Evolutionary conservation across 2,329 filamentous ascomycete species (phyloP).

Genomic region (Dactylellina sp.): DNA sequence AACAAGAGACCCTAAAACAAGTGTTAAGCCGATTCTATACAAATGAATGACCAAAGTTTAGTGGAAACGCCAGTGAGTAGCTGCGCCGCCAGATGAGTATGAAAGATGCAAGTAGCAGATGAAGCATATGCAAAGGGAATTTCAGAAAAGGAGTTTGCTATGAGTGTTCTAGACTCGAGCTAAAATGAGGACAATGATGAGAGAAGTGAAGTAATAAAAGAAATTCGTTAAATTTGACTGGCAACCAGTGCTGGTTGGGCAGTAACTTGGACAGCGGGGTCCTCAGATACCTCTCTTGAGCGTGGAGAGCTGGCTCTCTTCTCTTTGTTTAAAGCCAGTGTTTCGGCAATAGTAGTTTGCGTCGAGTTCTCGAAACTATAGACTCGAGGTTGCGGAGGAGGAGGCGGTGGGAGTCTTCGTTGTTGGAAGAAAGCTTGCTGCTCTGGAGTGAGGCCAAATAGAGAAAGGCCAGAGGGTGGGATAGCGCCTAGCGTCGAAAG

Average conservation of each 20-base stretch:
- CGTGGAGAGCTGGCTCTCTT: slow-evolving; percentile 35
- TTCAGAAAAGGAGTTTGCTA: not conserved
- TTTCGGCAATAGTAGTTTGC: slow-evolving; percentile 48
- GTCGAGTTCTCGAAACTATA: slow-evolving; percentile 56
- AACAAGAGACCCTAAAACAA: not conserved
- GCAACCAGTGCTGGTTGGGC: not conserved
- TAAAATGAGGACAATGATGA: not conserved
- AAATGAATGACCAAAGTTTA: slow-evolving; percentile 13
- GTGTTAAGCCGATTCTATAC: not conserved
- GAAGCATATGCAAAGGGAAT: not conserved
- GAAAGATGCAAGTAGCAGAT: not conserved
- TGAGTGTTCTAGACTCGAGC: not conserved
- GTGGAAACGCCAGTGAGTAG: not conserved
- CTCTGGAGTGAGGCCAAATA: slow-evolving; percentile 52
- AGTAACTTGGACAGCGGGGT: not conserved
- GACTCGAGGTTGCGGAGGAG: slow-evolving; percentile 48
- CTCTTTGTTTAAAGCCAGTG: slow-evolving; percentile 28
- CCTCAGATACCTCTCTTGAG: slow-evolving; percentile 14
- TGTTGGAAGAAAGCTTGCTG: slow-evolving; percentile 52
- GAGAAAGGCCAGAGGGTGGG: slow-evolving; percentile 45
- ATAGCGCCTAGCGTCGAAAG: slow-evolving; percentile 51
- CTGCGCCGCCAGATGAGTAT: slow-evolving; percentile 27
- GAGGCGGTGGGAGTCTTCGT: slow-evolving; percentile 41
- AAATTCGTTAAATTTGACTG: slow-evolving; percentile 15
- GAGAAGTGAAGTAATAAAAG: not conserved